Conservation (phyloP, 352 stramenopile genomes). For the Pythium rhizo-oryzae region DNA sequence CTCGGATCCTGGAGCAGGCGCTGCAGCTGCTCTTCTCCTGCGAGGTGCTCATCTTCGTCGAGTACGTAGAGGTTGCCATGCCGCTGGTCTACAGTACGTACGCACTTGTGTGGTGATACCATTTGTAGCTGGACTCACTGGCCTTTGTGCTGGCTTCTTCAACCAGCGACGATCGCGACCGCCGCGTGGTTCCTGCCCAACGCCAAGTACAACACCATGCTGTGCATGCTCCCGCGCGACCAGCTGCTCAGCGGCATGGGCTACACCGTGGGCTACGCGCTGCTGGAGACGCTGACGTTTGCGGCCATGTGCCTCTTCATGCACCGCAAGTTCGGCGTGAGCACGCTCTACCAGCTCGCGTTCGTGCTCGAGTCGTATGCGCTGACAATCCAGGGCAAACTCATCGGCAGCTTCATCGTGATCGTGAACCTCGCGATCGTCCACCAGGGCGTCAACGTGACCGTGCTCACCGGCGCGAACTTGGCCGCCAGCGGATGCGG, state of each 20-base stretch:
- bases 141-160: too few relatives aligned
- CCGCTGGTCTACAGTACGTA: conserved; percentile 31
- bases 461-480: too few relatives aligned
- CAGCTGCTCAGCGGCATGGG: conserved; percentile 1
- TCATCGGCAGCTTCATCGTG: conserved; percentile 27
- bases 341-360: conserved; percentile 31
- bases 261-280: conserved; percentile 30
- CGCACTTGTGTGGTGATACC: too few relatives aligned
- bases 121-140: too few relatives aligned
- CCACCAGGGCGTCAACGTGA: conserved; percentile 17
- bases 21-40: conserved; percentile 31
- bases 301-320: conserved; percentile 31
- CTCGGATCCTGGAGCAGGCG: conserved; percentile 31
- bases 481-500: too few relatives aligned
- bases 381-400: conserved; percentile 39
- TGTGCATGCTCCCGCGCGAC: background rate
- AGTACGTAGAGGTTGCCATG: conserved; percentile 34
- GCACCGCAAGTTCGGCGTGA: conserved; percentile 29
- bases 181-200: conserved; percentile 15
- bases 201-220: conserved; percentile 19
- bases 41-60: conserved; percentile 35
- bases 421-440: conserved; percentile 6
- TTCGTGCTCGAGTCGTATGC: conserved; percentile 42
- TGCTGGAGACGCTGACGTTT: conserved; percentile 38
- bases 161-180: background rate